phyloP scores from a whole-genome alignment of 2,329 filamentous ascomycete genomes.

The Pestalotiopsis sp. region DNA sequence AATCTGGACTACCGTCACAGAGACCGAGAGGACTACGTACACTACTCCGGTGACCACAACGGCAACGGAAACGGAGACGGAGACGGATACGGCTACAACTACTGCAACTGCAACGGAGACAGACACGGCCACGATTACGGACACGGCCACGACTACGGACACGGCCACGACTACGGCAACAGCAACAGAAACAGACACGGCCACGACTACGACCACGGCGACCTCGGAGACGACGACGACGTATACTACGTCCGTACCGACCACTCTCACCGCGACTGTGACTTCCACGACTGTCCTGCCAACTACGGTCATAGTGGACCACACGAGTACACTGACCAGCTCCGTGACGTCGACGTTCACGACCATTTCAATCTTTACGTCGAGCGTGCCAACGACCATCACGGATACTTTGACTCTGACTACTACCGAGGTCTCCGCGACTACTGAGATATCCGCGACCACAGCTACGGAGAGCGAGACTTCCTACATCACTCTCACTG shows the following conservation, averaged over 20 bases:
- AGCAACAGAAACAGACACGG: neutral
- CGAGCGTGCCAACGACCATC: slow-evolving; percentile 22
- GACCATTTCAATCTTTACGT: slow-evolving; percentile 20
- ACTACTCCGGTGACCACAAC: neutral
- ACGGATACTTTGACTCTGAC: slow-evolving; percentile 19
- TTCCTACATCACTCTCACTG: slow-evolving; percentile 25
- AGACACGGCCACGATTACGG: neutral
- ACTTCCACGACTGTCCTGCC: slow-evolving; percentile 4
- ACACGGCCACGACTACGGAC: slow-evolving; percentile 20
- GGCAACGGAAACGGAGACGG: neutral
- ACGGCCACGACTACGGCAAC: slow-evolving; percentile 19
- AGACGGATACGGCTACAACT: too few relatives aligned
- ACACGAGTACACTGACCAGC: slow-evolving; percentile 4
- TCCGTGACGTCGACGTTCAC: slow-evolving; percentile 6
- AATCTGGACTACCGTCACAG: slow-evolving; percentile 10
- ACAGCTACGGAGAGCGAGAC: slow-evolving; percentile 21
- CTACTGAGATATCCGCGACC: slow-evolving; percentile 1
- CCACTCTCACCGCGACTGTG: slow-evolving; percentile 8
- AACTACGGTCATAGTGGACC: slow-evolving; percentile 6
- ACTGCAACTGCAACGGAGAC: neutral
- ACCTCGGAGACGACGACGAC: slow-evolving; percentile 8
- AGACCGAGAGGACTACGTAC: slow-evolving; percentile 14
- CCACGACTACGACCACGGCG: slow-evolving; percentile 18
- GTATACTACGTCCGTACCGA: slow-evolving; percentile 12
- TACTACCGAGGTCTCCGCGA: slow-evolving; percentile 18